A percentile compares a stretch with the other conserved stretches of the same genome.
These are phyloP conservation scores for Backusella westeae DNA, from an alignment of 192 early-diverging fungal species.

Conservation along the genomic window DNA sequence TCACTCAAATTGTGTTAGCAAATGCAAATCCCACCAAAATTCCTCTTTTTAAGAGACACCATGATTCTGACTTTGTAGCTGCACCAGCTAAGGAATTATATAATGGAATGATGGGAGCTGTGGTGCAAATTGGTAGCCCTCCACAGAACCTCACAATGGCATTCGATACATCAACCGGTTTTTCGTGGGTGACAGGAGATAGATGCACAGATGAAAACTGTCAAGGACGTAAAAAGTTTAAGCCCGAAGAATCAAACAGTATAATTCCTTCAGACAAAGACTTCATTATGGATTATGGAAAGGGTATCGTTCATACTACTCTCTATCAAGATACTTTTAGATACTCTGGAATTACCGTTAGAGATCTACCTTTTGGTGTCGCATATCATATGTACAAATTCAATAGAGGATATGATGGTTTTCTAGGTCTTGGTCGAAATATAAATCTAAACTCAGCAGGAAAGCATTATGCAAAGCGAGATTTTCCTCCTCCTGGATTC, in stretches of 20 bases:
- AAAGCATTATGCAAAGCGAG: slow-evolving; percentile 19
- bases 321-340: slow-evolving; percentile 26
- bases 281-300: slow-evolving; percentile 30
- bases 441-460: slow-evolving; percentile 26
- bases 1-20: slow-evolving; percentile 2
- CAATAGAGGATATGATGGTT: slow-evolving; percentile 28
- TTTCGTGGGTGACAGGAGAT: slow-evolving; percentile 23
- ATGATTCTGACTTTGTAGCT: background rate
- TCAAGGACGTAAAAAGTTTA: slow-evolving; percentile 31
- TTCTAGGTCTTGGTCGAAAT: slow-evolving; percentile 31
- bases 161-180: slow-evolving; percentile 19
- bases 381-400: slow-evolving; percentile 35
- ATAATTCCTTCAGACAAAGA: slow-evolving; percentile 18
- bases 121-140: background rate
- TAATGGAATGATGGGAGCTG: background rate
- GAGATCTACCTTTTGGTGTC: slow-evolving; percentile 31
- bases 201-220: slow-evolving; percentile 27
- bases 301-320: slow-evolving; percentile 24
- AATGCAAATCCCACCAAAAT: slow-evolving; percentile 17
- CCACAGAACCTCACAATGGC: background rate
- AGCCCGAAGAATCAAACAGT: slow-evolving; percentile 19
- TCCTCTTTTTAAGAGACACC: slow-evolving; percentile 24
- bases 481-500: slow-evolving; percentile 16
- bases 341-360: slow-evolving; percentile 23
- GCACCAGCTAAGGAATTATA: background rate